phyloP scores from a whole-genome alignment of 768 basidiomycete genomes.

The Boletus huronensis region DNA sequence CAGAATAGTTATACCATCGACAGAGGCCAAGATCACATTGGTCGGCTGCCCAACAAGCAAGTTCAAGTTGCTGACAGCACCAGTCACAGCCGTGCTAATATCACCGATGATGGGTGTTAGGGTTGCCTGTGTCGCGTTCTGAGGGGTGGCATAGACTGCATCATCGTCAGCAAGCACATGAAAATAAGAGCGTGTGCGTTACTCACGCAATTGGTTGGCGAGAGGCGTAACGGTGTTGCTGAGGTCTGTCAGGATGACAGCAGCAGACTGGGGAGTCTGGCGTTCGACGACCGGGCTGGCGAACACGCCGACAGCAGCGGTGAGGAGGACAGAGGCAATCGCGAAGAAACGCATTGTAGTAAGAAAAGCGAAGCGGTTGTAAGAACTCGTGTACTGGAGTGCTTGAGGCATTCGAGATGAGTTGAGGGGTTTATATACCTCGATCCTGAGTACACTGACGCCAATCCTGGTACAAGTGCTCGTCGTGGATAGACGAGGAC shows the following conservation, averaged over 20 bases:
- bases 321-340: slow-evolving; percentile 4
- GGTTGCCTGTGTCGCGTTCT: slow-evolving; percentile 9
- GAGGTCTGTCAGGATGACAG: slow-evolving; percentile 4
- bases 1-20: neutral
- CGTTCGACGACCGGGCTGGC: slow-evolving; percentile 10
- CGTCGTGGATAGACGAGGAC: neutral
- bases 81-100: slow-evolving; percentile 5
- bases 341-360: slow-evolving; percentile 11
- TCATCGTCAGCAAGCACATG: neutral
- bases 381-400: slow-evolving; percentile 9
- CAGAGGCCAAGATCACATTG: neutral
- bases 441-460: neutral
- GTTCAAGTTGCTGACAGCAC: slow-evolving; percentile 4
- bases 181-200: neutral
- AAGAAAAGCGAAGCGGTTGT: neutral
- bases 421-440: slow-evolving; percentile 12
- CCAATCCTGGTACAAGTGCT: neutral
- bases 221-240: slow-evolving; percentile 2
- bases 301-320: slow-evolving; percentile 6
- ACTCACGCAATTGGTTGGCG: slow-evolving; percentile 10
- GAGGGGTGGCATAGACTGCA: slow-evolving; percentile 9
- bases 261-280: neutral
- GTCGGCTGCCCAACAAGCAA: slow-evolving; percentile 2
- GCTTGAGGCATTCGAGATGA: slow-evolving; percentile 1
- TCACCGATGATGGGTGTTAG: slow-evolving; percentile 4